Evolutionary conservation across 2,329 filamentous ascomycete genomes (phyloP), one percentile per base, ranked within the genome.

Genomic region (Fusarium bactridioides): DNA sequence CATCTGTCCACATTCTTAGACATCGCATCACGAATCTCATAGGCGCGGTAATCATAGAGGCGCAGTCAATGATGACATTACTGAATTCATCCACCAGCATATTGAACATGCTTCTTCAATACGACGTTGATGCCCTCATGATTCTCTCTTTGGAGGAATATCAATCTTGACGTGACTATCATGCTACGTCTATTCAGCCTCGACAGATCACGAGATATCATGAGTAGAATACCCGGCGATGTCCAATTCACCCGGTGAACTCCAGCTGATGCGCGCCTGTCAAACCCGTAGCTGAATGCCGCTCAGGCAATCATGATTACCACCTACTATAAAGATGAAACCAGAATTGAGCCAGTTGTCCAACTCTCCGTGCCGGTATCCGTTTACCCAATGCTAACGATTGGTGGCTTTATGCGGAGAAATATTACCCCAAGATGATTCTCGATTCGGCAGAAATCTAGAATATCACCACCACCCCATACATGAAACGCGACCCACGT

Each of bases 401-500:
- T 61, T 56, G 57, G 57, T 61, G 57, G 57, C 37, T 41, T 35
- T 55, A 41, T n/a, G n/a, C 27, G 63, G 63, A 59, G 23, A 21
- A 66, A 66, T 45, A 29, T 56, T 64, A 12, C 23, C 37, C 47
- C 21, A 64, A 56, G 11, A 58, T 58, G 43, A 38, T 23, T 59
- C 51, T 38, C 37, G 23, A 50, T 66, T 10, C 10, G 61, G 64
- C 15, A 66, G 27, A 50, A 43, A 38, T 66, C 61, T 60, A 64
- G 61, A 66, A 66, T 38, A 33, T 66, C 44, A 33, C 40, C n/a
- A 35, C 47, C 29, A 31, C 50, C 7, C 23, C 19, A 55, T 25
- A 43, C n/a, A 38, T 66, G 38, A 66, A 66, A 66, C 61, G 23
- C 10, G 13, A 12, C 41, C 64, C 51, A 59, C 43, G 31, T 63